Conservation (phyloP, 192 early-diverging fungal genomes). For the Geranomyces variabilis region DNA sequence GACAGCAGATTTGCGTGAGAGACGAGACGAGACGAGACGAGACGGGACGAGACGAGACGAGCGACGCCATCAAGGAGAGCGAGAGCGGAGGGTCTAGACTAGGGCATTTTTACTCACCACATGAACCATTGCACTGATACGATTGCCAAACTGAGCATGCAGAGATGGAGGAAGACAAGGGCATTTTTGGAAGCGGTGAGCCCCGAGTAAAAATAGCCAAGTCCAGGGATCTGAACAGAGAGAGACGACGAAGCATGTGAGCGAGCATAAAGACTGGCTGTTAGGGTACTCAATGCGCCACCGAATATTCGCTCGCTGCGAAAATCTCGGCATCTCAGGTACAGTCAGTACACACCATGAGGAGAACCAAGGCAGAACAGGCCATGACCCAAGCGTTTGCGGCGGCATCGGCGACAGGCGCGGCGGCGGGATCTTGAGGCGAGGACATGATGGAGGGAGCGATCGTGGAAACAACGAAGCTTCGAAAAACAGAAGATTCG, state of each 20-base stretch:
- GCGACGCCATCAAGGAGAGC: no score
- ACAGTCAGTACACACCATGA: slow-evolving; percentile 75
- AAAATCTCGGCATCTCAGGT: slow-evolving; percentile 77
- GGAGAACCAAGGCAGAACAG: slow-evolving; percentile 69
- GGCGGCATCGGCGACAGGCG: no score
- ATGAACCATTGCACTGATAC: slow-evolving; percentile 71
- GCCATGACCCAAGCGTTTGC: slow-evolving; percentile 78
- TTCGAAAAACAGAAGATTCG: no score
- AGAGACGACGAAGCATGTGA: not conserved
- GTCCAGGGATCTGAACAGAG: slow-evolving; percentile 53
- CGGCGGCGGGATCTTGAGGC: no score
- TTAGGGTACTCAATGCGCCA: slow-evolving; percentile 75
- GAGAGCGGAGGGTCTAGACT: no score
- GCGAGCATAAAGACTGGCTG: slow-evolving; percentile 37
- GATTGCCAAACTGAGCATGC: slow-evolving; percentile 72
- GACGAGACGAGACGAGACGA: slow-evolving; percentile 44
- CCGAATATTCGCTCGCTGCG: slow-evolving; percentile 72
- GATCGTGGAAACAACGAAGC: no score
- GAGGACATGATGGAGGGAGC: no score
- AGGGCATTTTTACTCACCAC: no score
- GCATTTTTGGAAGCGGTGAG: slow-evolving; percentile 90
- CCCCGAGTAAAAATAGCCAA: slow-evolving; percentile 93
- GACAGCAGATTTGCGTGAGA: not conserved
- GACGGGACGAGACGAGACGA: no score
- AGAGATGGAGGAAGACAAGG: slow-evolving; percentile 81